Evolutionary conservation across 345 rosid genomes (phyloP).

Genomic region (Linum tenue): DNA sequence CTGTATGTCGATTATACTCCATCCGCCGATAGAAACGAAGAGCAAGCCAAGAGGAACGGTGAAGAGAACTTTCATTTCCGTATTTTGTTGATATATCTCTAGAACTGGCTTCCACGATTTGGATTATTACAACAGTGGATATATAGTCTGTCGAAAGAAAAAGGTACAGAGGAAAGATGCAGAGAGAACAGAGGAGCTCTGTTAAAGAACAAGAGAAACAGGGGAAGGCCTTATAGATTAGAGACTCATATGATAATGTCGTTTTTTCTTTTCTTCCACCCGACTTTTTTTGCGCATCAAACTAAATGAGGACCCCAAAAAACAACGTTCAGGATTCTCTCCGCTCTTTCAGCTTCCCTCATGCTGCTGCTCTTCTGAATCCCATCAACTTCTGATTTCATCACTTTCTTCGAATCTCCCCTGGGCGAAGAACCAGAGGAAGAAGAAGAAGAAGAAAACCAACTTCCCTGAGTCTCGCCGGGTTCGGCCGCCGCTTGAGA

Average conservation of each 20-base stretch:
- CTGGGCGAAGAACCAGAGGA: too few species aligned
- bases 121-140: too few species aligned
- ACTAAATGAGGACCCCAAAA: slow-evolving; percentile 2
- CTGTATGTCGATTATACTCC: too few species aligned
- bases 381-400: neutral
- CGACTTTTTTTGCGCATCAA: neutral
- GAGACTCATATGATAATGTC: neutral
- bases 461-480: neutral
- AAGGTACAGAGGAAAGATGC: too few species aligned
- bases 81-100: too few species aligned
- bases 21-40: too few species aligned
- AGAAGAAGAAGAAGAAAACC: neutral
- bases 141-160: too few species aligned
- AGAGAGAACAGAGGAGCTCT: too few species aligned
- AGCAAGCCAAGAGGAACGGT: too few species aligned
- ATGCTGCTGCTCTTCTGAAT: neutral
- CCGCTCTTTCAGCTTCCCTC: neutral
- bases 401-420: neutral
- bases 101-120: too few species aligned
- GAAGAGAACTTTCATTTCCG: too few species aligned
- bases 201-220: neutral
- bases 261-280: neutral
- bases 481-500: neutral
- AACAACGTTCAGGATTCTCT: neutral
- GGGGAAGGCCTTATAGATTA: too few species aligned